Evolutionary conservation across 257 asterid genomes (phyloP), one percentile per base, ranked within the genome.

Genomic region (Thymus mandschuricus): DNA sequence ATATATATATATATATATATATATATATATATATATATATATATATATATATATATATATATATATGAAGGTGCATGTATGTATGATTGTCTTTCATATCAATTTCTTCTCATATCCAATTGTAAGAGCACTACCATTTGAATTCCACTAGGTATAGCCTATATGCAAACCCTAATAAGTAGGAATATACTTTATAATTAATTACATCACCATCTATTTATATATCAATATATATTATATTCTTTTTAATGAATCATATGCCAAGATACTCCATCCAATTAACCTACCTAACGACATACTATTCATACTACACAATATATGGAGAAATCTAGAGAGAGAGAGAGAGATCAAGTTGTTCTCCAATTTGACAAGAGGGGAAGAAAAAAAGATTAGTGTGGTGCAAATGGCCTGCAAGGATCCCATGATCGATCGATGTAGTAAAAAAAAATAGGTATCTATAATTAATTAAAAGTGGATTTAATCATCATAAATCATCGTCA

Each of bases 361-460:
- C 62, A 11, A 58, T 31, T 58, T 12, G 64, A 10, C 44, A 58
- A 58, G 74, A 69, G 9, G 54, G 6, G 6, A 38, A 5, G 41
- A 8, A 30, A 29, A 70, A 8, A 9, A 35, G 35, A 48, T 46
- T 27, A 8, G 8, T 63, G 56, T 75, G 69, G 56, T 60, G 64
- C 43, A 68, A 75, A 50, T 67, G 79, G 79, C 43, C 64, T 77
- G 75, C 79, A 75, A 68, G 77, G 72, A 54, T 51, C 55, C 72
- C 80, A 70, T 56, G 77, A 38, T 38, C 40, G 40, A 35, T 35
- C 41, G 6, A 70, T 75, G 75, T 45, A 34, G 48, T 52, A 55
- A 55, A 38, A 56, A 33, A 21, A 35, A 21, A 21, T 21, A 21
- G 21, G 21, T 21, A 21, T 21, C 21, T 21, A 21, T 21, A 21